Evolutionary conservation across 192 early-diverging fungal genomes (phyloP), one percentile per base, ranked within the genome.

Genomic region (Umbelopsis sp.): DNA sequence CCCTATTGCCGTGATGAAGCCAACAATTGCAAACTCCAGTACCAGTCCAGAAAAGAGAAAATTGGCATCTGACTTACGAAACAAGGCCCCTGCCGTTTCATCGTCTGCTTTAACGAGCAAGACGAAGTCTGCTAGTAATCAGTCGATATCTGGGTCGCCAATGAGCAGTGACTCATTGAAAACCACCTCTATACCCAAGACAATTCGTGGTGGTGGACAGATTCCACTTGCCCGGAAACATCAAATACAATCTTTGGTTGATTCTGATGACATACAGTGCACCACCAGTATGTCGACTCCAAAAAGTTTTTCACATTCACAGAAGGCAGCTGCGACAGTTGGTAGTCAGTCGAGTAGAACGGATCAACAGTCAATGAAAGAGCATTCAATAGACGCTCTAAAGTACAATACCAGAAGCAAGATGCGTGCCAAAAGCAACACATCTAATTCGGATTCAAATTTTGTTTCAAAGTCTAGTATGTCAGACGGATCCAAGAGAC

Each of bases 161-260:
- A 27, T 25, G 18, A 12, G 27, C 16, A 30, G 27, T 35, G 55
- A 61, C 2, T 61, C 55, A 2, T 35, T 33, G 23, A 61, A 33
- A 30, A 61, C 55, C 5, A 51, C 44, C 16, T 49, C 48, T 18
- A 49, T 52, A 44, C 67, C 67, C 11, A 69, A 69, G 48, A 69
- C 67, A 52, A 69, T 69, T 23, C 67, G 67, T 35, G 67, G 67
- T 69, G 67, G 67, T 9, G 67, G 67, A 35, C 67, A 61, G 30
- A 61, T 61, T 27, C 27, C 55, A 4, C 5, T 61, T 15, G 55
- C 55, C 3, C 37, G 25, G 55, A 61, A 61, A 25, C 27, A 18
- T 35, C 27, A 30, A 4, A 2, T 61, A 35, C 55, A 61, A 61
- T 35, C 27, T 3, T 30, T 30, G 33, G 7, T 16, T 61, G 55